Base-by-base conservation (phyloP, 306 rosid genomes). In the Inga leiocalycina region DNA sequence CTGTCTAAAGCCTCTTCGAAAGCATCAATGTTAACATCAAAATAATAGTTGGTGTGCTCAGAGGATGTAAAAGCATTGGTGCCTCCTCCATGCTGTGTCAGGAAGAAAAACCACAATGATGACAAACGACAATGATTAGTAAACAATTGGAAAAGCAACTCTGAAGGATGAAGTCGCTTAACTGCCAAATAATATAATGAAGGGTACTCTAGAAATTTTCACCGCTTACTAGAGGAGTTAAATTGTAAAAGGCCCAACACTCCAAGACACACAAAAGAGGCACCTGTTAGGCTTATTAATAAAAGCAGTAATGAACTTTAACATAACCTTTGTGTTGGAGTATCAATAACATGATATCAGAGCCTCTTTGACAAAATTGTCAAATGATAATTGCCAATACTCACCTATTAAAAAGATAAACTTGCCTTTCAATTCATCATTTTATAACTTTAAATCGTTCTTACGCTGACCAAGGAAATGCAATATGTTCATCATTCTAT, bases 1-100 rank as follows among this genome's bases (percentile, higher is more conserved):
- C 99, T 93, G 83, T 96, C 99, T 87, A 96, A 84, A 76, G 98
- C 99, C 92, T 96, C 97, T 75, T 89, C 97, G 90, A 96, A 96
- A 85, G 91, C 90, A 85, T 93, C 97, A 2, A 84, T 78, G 81
- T 92, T 96, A 78, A 93, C 91, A 57, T 96, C 98, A 88, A 96
- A 93, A 80, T 16, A 57, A 82, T 88, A 93, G 91, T 93, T 96
- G 87, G 99, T 93, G 76, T 84, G 70, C 85, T 92, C 97, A 24
- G 89, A 68, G 43, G 86, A 17, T 77, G 98, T 96, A 83, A 88
- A 96, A 78, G 99, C 98, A 86, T 93, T 93, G 81, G 92, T 92
- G 78, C 88, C 83, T 84, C 99, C 98, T 34, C 99, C 99, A 77
- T 93, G 97, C 99, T 72, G 86, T 22, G 59, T 69, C 81, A 83